Evolutionary conservation across 805 yeast species (phyloP).

Genomic region (Tetrapisispora namnaoensis): DNA sequence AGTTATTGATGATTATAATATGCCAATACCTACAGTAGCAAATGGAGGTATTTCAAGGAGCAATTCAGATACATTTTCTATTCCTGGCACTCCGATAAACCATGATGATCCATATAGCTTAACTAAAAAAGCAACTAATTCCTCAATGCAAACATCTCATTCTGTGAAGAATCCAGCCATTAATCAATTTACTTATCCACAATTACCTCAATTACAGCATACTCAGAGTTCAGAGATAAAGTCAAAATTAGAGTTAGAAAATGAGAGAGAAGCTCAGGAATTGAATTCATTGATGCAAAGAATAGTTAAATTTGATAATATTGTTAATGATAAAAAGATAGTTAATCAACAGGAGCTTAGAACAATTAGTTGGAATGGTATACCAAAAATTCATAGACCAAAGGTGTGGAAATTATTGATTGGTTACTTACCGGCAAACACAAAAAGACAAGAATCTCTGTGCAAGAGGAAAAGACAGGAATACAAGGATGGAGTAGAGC

Average conservation of each 20-base stretch:
- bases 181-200: conserved; percentile 19
- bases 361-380: conserved; percentile 87
- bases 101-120: conserved; percentile 16
- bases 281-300: conserved; percentile 52
- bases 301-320: conserved; percentile 54
- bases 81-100: background rate
- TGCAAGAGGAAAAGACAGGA: conserved; percentile 76
- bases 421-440: conserved; percentile 85
- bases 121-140: conserved; percentile 5
- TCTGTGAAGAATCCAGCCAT: conserved; percentile 19
- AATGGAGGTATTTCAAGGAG: conserved; percentile 19
- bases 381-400: conserved; percentile 74
- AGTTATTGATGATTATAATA: conserved; percentile 40
- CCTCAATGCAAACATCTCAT: background rate
- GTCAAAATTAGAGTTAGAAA: conserved; percentile 21
- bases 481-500: conserved; percentile 63
- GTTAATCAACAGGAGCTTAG: conserved; percentile 64
- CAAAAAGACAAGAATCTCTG: conserved; percentile 60
- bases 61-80: background rate
- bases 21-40: conserved; percentile 25
- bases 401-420: conserved; percentile 80
- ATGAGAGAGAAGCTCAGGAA: conserved; percentile 31
- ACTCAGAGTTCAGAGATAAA: conserved; percentile 15
- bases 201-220: conserved; percentile 21
- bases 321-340: conserved; percentile 41